These are phyloP conservation scores for Apostasia ramifera DNA, from an alignment of 106 monocot species.

Conservation along the genomic window DNA sequence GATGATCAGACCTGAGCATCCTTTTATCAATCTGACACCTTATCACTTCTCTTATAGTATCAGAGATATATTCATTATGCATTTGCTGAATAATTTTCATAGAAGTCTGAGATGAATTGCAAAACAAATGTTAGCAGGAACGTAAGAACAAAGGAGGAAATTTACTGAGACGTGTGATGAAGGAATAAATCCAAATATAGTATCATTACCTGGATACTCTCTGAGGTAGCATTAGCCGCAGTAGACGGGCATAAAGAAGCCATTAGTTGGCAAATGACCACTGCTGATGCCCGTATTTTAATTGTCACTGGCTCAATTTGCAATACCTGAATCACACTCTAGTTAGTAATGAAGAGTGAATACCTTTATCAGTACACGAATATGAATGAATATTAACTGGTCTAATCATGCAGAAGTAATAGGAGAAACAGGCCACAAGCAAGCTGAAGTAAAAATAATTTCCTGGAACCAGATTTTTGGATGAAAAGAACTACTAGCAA, in stretches of 20 bases:
- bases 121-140: not conserved
- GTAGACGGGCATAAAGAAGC: constrained; percentile 19
- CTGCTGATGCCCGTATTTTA: constrained; percentile 33
- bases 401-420: too few species aligned
- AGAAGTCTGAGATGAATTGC: constrained; percentile 9
- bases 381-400: too few species aligned
- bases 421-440: too few species aligned
- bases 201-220: constrained; percentile 38
- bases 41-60: constrained; percentile 46
- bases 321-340: constrained; percentile 37
- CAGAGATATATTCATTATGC: constrained; percentile 28
- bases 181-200: not conserved
- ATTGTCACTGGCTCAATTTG: constrained; percentile 47
- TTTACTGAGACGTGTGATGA: not conserved
- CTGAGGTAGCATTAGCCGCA: constrained; percentile 11
- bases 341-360: not conserved
- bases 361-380: too few species aligned
- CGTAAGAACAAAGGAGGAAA: not conserved
- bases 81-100: constrained; percentile 41
- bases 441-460: too few species aligned
- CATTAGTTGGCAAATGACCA: constrained; percentile 32
- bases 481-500: too few species aligned
- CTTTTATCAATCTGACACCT: constrained; percentile 39
- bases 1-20: constrained; percentile 25
- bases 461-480: too few species aligned